Evolutionary conservation across 2,329 filamentous ascomycete genomes (phyloP).

Genomic region (Akanthomyces muscarius): DNA sequence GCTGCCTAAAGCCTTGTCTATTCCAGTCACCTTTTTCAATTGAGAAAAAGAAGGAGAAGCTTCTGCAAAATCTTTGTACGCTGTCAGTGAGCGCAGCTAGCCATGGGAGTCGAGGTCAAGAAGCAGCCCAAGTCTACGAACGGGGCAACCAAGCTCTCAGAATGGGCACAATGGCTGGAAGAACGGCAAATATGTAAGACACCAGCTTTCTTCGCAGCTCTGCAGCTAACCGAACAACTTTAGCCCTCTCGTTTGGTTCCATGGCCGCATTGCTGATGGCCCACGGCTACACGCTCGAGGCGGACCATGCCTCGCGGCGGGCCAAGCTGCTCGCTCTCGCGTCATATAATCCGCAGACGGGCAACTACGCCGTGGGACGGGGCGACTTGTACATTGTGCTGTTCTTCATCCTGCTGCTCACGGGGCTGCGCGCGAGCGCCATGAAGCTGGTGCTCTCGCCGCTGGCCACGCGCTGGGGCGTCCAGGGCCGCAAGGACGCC

Average conservation of each 20-base stretch:
- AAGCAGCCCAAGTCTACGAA: neutral
- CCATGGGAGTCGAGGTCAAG: neutral
- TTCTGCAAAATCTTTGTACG: neutral
- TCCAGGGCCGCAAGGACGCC: slow-evolving; percentile 69
- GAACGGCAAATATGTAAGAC: neutral
- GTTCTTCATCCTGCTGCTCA: slow-evolving; percentile 79
- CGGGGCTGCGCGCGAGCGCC: slow-evolving; percentile 72
- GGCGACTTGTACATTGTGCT: slow-evolving; percentile 76
- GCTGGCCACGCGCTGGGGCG: slow-evolving; percentile 66
- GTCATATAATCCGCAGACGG: slow-evolving; percentile 38
- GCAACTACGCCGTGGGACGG: slow-evolving; percentile 68
- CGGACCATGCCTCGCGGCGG: neutral
- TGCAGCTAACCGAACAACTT: neutral
- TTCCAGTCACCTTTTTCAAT: neutral
- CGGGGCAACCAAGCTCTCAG: neutral
- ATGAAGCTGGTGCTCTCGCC: slow-evolving; percentile 88
- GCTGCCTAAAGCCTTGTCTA: slow-evolving; percentile 1
- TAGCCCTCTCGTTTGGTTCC: neutral
- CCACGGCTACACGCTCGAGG: neutral
- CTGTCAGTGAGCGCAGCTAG: too few species aligned
- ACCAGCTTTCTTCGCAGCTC: neutral
- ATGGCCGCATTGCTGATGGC: neutral
- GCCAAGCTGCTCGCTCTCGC: neutral
- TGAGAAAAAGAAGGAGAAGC: neutral
- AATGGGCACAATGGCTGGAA: neutral